phyloP scores from a whole-genome alignment of 129 eudicot genomes.

The Artemisia argyi region DNA sequence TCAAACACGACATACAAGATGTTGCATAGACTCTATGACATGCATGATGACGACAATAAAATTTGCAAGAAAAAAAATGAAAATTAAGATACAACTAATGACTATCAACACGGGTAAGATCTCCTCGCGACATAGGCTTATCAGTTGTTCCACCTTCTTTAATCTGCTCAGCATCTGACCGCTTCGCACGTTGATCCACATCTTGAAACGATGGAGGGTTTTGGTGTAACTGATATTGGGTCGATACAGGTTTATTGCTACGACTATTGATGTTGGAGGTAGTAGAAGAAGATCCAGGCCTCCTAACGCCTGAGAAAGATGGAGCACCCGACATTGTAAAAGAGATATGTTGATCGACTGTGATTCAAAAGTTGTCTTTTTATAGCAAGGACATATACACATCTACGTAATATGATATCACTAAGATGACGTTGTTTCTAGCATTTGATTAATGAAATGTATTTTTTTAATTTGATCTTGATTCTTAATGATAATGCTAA shows the following conservation, averaged over 20 bases:
- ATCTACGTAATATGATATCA: too few species aligned
- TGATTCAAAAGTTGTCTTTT: neutral
- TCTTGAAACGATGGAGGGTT: conserved; percentile 17
- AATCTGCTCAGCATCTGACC: neutral
- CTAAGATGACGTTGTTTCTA: too few species aligned
- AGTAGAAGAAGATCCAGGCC: neutral
- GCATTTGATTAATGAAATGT: too few species aligned
- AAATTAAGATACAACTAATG: neutral
- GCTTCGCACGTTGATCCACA: conserved; percentile 15
- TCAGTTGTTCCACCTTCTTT: neutral
- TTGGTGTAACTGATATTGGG: conserved; percentile 3
- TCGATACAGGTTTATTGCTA: conserved; percentile 2
- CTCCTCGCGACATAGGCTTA: conserved; percentile 11
- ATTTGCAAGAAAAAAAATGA: neutral
- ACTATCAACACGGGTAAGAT: neutral
- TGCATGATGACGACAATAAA: neutral
- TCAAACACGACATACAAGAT: too few species aligned
- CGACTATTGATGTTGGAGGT: neutral
- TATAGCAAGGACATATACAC: too few species aligned
- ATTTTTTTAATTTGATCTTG: neutral
- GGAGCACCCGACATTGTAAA: conserved; percentile 12
- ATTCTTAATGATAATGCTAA: neutral
- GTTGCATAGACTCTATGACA: too few species aligned
- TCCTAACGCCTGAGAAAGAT: neutral
- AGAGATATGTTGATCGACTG: neutral